Percentiles rank a stretch among this genome's conserved stretches.
Conservation (phyloP, 1,139 yeast genomes). For the Pichia sp. region DNA sequence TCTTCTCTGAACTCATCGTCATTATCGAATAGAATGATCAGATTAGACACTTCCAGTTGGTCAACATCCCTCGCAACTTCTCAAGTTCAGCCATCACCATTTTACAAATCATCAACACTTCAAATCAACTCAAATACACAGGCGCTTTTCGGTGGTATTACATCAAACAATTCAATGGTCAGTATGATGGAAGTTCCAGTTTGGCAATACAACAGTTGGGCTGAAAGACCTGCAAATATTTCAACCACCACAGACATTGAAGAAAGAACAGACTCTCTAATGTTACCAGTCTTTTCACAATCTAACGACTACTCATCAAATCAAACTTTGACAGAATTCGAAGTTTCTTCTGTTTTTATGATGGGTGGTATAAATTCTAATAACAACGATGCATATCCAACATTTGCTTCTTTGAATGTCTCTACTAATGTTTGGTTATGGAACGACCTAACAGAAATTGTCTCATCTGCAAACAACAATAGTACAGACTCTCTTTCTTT, state of each 20-base stretch:
- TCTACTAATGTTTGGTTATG: slow-evolving; percentile 41
- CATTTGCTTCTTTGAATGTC: slow-evolving; percentile 38
- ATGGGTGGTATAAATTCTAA: slow-evolving; percentile 35
- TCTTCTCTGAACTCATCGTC: slow-evolving; percentile 21
- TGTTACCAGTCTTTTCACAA: slow-evolving; percentile 41
- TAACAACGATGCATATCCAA: slow-evolving; percentile 34
- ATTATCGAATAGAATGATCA: slow-evolving; percentile 40
- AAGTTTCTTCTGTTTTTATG: slow-evolving; percentile 34
- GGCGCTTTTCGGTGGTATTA: slow-evolving; percentile 54
- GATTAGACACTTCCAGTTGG: slow-evolving; percentile 34
- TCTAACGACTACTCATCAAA: slow-evolving; percentile 18
- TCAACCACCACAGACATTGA: slow-evolving; percentile 36
- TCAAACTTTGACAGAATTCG: slow-evolving; percentile 29
- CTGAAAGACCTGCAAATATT: slow-evolving; percentile 41
- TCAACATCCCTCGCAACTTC: slow-evolving; percentile 37
- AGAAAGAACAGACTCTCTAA: slow-evolving; percentile 46
- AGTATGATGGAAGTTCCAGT: slow-evolving; percentile 59
- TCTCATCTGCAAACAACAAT: slow-evolving; percentile 23
- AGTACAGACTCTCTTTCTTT: slow-evolving; percentile 19
- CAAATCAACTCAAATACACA: slow-evolving; percentile 34
- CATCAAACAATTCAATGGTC: slow-evolving; percentile 51
- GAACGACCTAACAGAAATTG: slow-evolving; percentile 28
- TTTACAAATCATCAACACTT: slow-evolving; percentile 43
- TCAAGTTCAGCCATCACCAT: slow-evolving; percentile 49
- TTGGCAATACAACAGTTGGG: slow-evolving; percentile 61